Base-by-base conservation (phyloP, 495 filamentous ascomycete genomes). In the Podospora didyma region DNA sequence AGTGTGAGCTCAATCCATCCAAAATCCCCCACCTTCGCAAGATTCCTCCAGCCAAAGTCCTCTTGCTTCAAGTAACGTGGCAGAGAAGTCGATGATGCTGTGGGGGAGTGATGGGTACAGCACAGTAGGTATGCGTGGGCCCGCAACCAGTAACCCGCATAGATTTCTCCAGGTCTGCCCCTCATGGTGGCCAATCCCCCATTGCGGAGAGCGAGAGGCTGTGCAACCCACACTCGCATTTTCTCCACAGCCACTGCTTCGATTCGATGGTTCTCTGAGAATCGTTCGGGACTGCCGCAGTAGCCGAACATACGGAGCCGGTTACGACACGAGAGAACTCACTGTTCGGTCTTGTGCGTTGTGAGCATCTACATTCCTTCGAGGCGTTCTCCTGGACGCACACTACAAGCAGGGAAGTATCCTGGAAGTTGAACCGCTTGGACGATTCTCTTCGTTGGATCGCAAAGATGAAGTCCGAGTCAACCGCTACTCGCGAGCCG, bases 291-390 rank as follows among this genome's bases (percentile, higher is more conserved):
- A 31, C 26, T 26, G 49, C 49, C 49, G 49, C 17, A 20, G 31
- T 37, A 17, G 49, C n/a, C 28, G 24, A 22, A 51, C 49, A 14
- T n/a, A 47, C 28, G 49, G 49, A 19, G 49, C 49, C 31, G 49
- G 28, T 20, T 23, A 34, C 17, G n/a, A 14, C 3, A 9, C 9
- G 3, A 17, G 41, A 20, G 41, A 45, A 1, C n/a, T 45, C 41
- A n/a, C 12, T 7, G n/a, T 17, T 20, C 41, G n/a, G 41, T 42
- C 14, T 16, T 5, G n/a, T 17, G 14, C 39, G 10, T 42, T 42
- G 39, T 14, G n/a, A 12, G 39, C 26, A 31, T 31, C 26, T 31
- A 9, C 39, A 42, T 12, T 2, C 39, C 39, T 14, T 14, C n/a
- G 39, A 42, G 39, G 39, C 39, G n/a, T 42, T 42, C 39, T 17